Percentiles rank a stretch among this genome's conserved stretches.
These are phyloP conservation scores for Vitellaria paradoxa DNA, from an alignment of 179 eudicot genomes.

Conservation along the genomic window DNA sequence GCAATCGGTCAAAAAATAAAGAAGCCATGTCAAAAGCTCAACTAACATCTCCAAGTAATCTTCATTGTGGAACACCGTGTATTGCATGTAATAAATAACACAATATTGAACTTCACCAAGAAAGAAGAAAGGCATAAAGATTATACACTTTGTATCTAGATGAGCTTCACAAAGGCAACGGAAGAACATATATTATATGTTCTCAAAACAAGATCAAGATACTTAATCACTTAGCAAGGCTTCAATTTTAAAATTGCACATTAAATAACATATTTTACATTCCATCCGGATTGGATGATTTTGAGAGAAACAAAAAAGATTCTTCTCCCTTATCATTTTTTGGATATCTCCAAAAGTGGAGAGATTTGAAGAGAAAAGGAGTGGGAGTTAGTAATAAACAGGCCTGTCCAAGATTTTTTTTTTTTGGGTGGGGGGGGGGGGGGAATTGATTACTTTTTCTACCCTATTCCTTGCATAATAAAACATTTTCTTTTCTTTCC, in stretches of 20 bases:
- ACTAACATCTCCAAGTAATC: slow-evolving; percentile 1
- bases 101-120: not conserved
- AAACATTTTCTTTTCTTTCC: not conserved
- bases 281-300: not conserved
- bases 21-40: not conserved
- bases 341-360: not conserved
- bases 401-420: not conserved
- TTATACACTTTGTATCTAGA: not conserved
- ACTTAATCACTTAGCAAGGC: not conserved
- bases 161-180: not conserved
- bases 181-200: not conserved
- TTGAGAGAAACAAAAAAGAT: not conserved
- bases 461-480: too few species aligned
- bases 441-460: too few species aligned
- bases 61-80: not conserved
- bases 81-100: not conserved
- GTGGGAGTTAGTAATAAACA: not conserved
- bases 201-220: not conserved
- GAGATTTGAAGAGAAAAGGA: not conserved
- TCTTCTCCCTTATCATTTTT: not conserved
- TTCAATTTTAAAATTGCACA: not conserved
- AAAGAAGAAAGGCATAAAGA: not conserved
- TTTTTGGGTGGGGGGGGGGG: too few species aligned
- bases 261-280: not conserved
- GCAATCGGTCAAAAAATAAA: not conserved